Evolutionary conservation across 352 stramenopile species (phyloP), one percentile per base, ranked within the genome.

Genomic region (Pythium oligandrum): DNA sequence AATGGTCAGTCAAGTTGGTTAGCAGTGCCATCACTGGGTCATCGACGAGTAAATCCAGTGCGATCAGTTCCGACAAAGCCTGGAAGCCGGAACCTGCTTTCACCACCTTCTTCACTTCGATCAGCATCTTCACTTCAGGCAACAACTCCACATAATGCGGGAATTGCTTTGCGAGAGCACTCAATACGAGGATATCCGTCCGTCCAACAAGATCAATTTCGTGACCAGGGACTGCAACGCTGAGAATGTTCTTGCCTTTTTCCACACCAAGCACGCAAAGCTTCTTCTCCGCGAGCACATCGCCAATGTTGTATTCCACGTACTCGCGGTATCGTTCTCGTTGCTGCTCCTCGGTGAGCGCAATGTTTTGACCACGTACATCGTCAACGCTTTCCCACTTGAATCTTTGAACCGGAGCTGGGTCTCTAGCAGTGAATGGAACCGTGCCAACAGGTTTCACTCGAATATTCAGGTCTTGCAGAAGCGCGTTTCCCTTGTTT

Each of bases 1-100:
- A 75, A 61, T 50, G 17, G n/a, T 33, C 8, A 6, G 12, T 63
- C 45, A 76, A 71, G 53, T 81, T 59, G 9, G 68, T 79, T 45
- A 81, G 53, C 30, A 81, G 58, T 51, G 70, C 73, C 50, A 77
- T 66, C 52, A 81, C 65, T 57, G 63, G 60, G 35, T 73, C 52
- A 11, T 53, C 38, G 36, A 34, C 44, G 8, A 84, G 48, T 9
- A 78, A 12, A 70, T 79, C 65, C 40, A 84, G 51, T 6, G 67
- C 65, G 44, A 76, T 74, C 31, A 80, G 59, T 36, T 80, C 57
- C 40, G 70, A 78, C 36, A 75, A 54, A 8, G 61, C 59, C 58
- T 81, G 63, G 44, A 63, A 81, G 36, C 40, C 49, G 52, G 17
- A 50, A 17, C 43, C 40, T 59, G 0, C 4, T 69, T 71, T 37